These are phyloP conservation scores for Colletotrichum graminicola DNA, from an alignment of 2,329 filamentous ascomycete species.

Conservation along the genomic window DNA sequence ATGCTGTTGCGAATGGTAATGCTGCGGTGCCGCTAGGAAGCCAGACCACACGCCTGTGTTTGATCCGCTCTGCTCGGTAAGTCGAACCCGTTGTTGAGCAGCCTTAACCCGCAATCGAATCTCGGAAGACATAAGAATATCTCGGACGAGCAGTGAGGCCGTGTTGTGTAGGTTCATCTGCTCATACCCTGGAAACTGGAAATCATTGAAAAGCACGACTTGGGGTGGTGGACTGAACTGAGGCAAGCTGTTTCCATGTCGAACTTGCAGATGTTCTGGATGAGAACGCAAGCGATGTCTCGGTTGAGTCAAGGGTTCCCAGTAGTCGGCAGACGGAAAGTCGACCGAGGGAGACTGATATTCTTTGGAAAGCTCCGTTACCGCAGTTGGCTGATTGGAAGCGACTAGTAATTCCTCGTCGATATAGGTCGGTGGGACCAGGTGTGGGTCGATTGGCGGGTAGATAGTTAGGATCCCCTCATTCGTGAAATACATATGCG, in stretches of 20 bases:
- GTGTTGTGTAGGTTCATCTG: neutral
- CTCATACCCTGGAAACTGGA: neutral
- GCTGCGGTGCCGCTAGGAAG: neutral
- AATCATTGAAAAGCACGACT: neutral
- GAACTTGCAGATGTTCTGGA: neutral
- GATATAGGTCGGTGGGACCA: neutral
- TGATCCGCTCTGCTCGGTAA: neutral
- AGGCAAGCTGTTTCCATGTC: neutral
- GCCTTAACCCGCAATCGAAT: neutral
- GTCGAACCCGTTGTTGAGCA: neutral
- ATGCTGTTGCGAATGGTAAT: neutral
- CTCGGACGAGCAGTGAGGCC: neutral
- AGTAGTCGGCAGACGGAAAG: no score
- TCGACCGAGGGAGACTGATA: no score
- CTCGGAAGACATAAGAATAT: neutral
- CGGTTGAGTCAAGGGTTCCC: neutral
- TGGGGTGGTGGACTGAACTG: neutral
- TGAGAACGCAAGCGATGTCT: neutral
- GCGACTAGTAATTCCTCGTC: neutral
- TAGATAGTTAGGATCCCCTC: constrained; percentile 6
- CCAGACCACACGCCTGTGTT: neutral
- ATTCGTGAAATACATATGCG: neutral
- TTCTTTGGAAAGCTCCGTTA: neutral
- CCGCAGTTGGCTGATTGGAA: neutral
- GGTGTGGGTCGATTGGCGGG: constrained; percentile 3